Conservation (phyloP, 371 early-diverging fungal species). For the Conidiobolus incongruus region DNA sequence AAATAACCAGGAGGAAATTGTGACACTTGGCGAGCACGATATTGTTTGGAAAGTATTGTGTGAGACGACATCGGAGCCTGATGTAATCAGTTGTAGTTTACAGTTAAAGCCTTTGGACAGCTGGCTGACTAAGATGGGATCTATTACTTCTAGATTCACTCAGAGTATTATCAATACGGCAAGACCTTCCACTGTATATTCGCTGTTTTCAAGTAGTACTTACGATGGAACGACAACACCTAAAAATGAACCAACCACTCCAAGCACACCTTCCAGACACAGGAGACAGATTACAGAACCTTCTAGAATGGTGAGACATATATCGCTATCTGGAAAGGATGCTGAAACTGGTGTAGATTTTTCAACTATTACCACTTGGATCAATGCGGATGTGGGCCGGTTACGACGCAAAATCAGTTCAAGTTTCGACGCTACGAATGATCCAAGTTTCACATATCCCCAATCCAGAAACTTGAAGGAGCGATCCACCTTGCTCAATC, state of each 20-base stretch:
- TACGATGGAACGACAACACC: too few relatives aligned
- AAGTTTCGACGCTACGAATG: not conserved
- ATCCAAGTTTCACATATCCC: not conserved
- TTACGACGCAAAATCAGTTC: not conserved
- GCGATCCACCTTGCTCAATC: not conserved
- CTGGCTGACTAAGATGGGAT: constrained; percentile 1
- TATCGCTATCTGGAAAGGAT: constrained; percentile 1
- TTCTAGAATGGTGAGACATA: not conserved
- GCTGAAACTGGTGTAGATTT: constrained; percentile 1
- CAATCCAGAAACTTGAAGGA: not conserved
- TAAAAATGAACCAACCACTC: too few relatives aligned
- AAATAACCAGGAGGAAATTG: not conserved
- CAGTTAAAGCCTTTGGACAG: not conserved
- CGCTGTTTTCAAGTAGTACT: too few relatives aligned
- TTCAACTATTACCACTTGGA: constrained; percentile 1
- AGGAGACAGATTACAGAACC: not conserved
- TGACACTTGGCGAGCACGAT: constrained; percentile 1
- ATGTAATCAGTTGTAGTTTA: not conserved
- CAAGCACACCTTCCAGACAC: too few relatives aligned
- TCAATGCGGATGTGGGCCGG: not conserved
- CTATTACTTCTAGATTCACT: constrained; percentile 2
- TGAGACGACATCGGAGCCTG: not conserved
- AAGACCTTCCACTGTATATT: constrained; percentile 4
- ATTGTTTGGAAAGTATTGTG: constrained; percentile 2
- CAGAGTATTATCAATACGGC: not conserved